phyloP scores from a whole-genome alignment of 495 filamentous ascomycete genomes.

The Penicillium cataractarum region DNA sequence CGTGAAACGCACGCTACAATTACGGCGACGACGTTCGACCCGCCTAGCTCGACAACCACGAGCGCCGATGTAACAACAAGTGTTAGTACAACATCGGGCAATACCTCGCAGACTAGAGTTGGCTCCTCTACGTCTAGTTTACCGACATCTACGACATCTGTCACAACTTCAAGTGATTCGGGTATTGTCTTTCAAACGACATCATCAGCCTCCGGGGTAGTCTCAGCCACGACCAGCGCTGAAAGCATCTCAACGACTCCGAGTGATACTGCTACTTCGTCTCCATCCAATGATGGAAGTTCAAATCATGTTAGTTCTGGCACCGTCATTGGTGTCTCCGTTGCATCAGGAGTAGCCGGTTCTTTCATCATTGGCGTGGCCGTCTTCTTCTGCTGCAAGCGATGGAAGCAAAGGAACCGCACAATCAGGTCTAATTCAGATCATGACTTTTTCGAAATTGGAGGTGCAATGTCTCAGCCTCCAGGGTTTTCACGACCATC shows the following conservation, averaged over 20 bases:
- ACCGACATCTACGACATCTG: constrained; percentile 7
- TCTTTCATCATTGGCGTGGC: constrained; percentile 44
- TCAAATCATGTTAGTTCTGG: constrained; percentile 32
- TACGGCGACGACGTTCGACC: constrained; percentile 57
- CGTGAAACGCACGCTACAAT: constrained; percentile 63
- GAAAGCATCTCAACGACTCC: constrained; percentile 11
- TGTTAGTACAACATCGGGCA: constrained; percentile 4
- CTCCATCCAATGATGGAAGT: constrained; percentile 5
- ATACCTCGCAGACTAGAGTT: not conserved
- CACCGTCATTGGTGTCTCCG: constrained; percentile 48
- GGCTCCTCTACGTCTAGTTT: constrained; percentile 5
- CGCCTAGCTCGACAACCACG: constrained; percentile 34
- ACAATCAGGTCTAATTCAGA: constrained; percentile 24
- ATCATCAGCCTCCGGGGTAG: not conserved
- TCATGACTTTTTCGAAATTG: constrained; percentile 42
- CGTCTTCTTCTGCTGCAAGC: constrained; percentile 42
- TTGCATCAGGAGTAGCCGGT: constrained; percentile 44
- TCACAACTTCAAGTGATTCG: not conserved
- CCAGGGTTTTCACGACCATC: constrained; percentile 36
- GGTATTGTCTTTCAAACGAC: constrained; percentile 9
- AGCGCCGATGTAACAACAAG: constrained; percentile 10
- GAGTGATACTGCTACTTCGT: constrained; percentile 21
- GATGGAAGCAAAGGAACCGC: constrained; percentile 29
- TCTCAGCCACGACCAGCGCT: not conserved
- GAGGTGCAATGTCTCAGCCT: constrained; percentile 47